Evolutionary conservation across 768 basidiomycete genomes (phyloP).

Genomic region (Boletus rex-veris): DNA sequence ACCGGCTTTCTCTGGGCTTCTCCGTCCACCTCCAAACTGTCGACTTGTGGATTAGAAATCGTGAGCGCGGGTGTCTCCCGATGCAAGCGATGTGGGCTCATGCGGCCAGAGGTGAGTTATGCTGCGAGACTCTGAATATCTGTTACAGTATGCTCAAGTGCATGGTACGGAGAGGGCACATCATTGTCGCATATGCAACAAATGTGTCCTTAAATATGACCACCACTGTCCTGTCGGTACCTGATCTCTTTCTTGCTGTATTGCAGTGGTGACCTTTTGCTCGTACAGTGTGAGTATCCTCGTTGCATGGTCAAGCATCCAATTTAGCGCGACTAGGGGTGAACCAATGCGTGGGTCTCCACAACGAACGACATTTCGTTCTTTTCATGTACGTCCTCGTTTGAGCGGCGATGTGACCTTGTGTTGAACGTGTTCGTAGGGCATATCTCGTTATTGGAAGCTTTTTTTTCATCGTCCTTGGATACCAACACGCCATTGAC

Average conservation of each 20-base stretch:
- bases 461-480: slow-evolving; percentile 56
- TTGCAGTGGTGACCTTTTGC: not conserved
- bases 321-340: slow-evolving; percentile 57
- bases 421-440: slow-evolving; percentile 40
- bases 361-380: slow-evolving; percentile 95
- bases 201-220: slow-evolving; percentile 86
- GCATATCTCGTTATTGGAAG: slow-evolving; percentile 75
- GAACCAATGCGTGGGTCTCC: slow-evolving; percentile 93
- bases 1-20: slow-evolving; percentile 58
- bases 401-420: not conserved
- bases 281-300: slow-evolving; percentile 37
- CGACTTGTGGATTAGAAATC: slow-evolving; percentile 41
- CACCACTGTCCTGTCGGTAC: slow-evolving; percentile 84
- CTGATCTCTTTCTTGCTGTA: slow-evolving; percentile 1
- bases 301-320: not conserved
- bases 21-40: slow-evolving; percentile 12
- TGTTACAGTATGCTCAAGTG: slow-evolving; percentile 11
- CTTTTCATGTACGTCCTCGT: slow-evolving; percentile 74
- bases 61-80: slow-evolving; percentile 53
- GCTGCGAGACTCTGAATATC: not conserved
- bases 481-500: slow-evolving; percentile 56
- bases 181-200: slow-evolving; percentile 89
- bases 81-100: slow-evolving; percentile 65
- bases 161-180: slow-evolving; percentile 68
- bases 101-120: slow-evolving; percentile 72